phyloP scores from a whole-genome alignment of 2,329 filamentous ascomycete genomes.

The Eurotiales sp. region DNA sequence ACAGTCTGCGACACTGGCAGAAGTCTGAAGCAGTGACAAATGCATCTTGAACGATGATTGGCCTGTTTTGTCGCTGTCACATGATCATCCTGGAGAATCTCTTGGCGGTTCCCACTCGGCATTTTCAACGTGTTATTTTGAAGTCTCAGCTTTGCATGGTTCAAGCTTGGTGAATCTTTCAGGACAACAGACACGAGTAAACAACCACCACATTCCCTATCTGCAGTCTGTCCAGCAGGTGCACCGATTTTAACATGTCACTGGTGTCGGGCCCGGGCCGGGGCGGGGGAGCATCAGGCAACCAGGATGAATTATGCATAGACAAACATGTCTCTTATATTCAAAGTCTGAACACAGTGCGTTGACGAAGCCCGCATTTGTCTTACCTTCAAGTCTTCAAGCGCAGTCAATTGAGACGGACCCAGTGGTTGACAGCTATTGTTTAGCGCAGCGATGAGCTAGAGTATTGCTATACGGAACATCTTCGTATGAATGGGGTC shows the following conservation, averaged over 20 bases:
- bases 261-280: conserved; percentile 59
- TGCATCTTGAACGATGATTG: not conserved
- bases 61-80: not conserved
- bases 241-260: conserved; percentile 45
- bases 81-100: not conserved
- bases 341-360: conserved; percentile 80
- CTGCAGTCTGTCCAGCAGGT: not conserved
- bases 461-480: conserved; percentile 97
- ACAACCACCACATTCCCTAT: not conserved
- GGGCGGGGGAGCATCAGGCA: conserved; percentile 43
- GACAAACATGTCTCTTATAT: conserved; percentile 86
- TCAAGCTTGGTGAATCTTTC: no score
- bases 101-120: conserved; percentile 1
- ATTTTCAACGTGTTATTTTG: conserved; percentile 5
- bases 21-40: no score
- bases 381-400: conserved; percentile 18
- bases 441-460: conserved; percentile 81
- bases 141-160: no score
- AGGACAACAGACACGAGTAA: no score
- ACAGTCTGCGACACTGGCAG: no score
- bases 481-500: conserved; percentile 88
- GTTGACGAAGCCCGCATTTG: conserved; percentile 32
- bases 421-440: conserved; percentile 27
- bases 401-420: conserved; percentile 13
- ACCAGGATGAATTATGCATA: conserved; percentile 51